Base-by-base conservation (phyloP, 192 early-diverging fungal genomes). In the Coemansia sp. region DNA sequence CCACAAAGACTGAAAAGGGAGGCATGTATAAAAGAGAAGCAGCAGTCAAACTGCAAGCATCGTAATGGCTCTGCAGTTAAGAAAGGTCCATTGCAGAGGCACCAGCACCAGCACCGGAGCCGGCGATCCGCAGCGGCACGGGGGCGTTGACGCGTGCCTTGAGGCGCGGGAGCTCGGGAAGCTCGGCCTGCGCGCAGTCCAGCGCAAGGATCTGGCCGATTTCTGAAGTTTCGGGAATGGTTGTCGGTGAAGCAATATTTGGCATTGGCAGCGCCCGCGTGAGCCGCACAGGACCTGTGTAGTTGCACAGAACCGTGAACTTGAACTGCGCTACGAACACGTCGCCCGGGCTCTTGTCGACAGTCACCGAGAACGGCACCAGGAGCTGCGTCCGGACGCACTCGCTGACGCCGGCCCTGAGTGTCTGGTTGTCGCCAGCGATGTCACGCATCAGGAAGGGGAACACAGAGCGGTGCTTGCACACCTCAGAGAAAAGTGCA, bases 281-380 rank as follows among this genome's bases (percentile, higher is more conserved):
- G 39, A 92, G 83, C 51, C 90, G 87, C 5, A 92, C 55, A 23
- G 89, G 85, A 26, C 87, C 86, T 5, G 78, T 79, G 42, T 88
- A 68, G 56, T 84, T 67, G 56, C 90, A 76, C 53, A 91, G 59
- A 15, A 91, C 85, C 0, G 91, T 92, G 48, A 83, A 70, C 81
- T 92, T 90, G 75, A 92, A 90, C 79, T 92, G 91, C 8, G 92
- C 90, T 25, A 88, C 84, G 46, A 84, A 70, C 43, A 80, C 80
- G 25, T 79, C 70, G 43, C 78, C 73, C 29, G 59, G 59, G 23
- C 31, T 63, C 46, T 84, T 83, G 40, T 87, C 86, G 46, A 84
- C 74, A 34, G 86, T 83, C 13, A 89, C 85, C 16, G 87, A 81
- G 57, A 87, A 86, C 18, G 90, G 85, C 15, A 83, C 86, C 61